These are phyloP conservation scores for Magnolia sinica DNA, from an alignment of 164 flowering plant genomes.

Conservation along the genomic window DNA sequence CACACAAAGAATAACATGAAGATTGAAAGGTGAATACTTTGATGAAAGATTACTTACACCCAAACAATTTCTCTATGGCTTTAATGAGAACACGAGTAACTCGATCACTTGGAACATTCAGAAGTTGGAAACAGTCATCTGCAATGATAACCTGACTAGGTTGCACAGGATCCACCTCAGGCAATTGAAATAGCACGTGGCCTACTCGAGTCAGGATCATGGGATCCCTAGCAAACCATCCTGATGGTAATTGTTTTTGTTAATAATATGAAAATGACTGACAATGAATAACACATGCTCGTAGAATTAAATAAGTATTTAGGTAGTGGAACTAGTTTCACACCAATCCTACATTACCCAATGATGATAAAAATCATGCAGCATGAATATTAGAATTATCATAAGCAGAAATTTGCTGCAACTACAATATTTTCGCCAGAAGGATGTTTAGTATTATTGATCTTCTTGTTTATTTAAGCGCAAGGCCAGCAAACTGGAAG, in stretches of 20 bases:
- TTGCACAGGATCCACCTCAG: constrained; percentile 19
- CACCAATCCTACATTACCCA: not conserved
- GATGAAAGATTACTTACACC: constrained; percentile 41
- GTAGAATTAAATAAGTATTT: not conserved
- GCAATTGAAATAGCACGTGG: constrained; percentile 46
- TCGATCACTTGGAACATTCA: constrained; percentile 48
- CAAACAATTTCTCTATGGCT: constrained; percentile 64
- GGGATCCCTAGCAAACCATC: constrained; percentile 95
- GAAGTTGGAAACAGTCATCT: constrained; percentile 78
- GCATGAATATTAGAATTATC: not conserved
- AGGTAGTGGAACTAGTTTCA: not conserved
- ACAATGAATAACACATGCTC: not conserved
- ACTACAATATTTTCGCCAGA: not conserved
- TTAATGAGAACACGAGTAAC: constrained; percentile 36
- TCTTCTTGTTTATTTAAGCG: not conserved
- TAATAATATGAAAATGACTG: not conserved
- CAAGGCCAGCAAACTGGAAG: not conserved
- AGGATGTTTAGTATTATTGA: not conserved
- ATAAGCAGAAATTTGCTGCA: not conserved
- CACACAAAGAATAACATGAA: not conserved
- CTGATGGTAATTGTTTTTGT: constrained; percentile 25
- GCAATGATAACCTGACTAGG: constrained; percentile 60
- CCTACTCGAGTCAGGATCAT: constrained; percentile 63
- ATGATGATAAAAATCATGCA: not conserved
- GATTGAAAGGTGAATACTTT: too few species aligned